Base-by-base conservation (phyloP, 139 green algal species). In the Tetraselmis striata region DNA sequence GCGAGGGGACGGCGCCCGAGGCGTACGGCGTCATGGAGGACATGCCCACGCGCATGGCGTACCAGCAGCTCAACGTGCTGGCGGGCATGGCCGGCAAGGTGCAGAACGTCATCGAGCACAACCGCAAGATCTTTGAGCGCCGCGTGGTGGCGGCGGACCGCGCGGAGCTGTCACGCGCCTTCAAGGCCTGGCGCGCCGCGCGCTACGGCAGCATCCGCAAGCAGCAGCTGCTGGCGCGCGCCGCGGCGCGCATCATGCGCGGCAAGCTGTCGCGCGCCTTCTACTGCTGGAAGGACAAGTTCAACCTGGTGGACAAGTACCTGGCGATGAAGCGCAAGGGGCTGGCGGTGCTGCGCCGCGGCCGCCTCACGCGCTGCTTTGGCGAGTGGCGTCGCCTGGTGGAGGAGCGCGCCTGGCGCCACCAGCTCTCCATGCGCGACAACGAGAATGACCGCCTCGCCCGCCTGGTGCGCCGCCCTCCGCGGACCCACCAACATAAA, bases 61-160 rank as follows among this genome's bases (percentile, higher is more conserved):
- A 92, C 77, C 83, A 97, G 83, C 91, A 95, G 83, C 89, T 97
- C 23, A 85, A 85, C 79, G 59, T 85, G n/a, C 85, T 97, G 78
- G 90, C 90, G 1, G 94, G 94, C 74, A 96, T 97, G 93, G 90
- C 90, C 0, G 84, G 83, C 76, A 97, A 97, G 88, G 93, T 95
- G 28, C 92, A 95, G 87, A 84, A 92, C 28, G 92, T 90, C 18
- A 93, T 97, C 31, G 84, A 92, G 79, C 93, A 94, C 88, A 97
- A 94, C 89, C 88, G 90, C 76, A 78, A 82, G 29, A 84, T 95
- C 67, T 95, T 97, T 78, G 86, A 94, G 89, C 23, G 31, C 2
- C 77, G 77, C 77, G 77, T 81, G 77, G 2, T 22, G 5, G 27
- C 25, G 31, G 77, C 27, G 25, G 31, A 81, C 77, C 27, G 25